Percentiles rank a stretch among this genome's conserved stretches.
Conservation (phyloP, 495 filamentous ascomycete genomes). For the Trichoderma virens region DNA sequence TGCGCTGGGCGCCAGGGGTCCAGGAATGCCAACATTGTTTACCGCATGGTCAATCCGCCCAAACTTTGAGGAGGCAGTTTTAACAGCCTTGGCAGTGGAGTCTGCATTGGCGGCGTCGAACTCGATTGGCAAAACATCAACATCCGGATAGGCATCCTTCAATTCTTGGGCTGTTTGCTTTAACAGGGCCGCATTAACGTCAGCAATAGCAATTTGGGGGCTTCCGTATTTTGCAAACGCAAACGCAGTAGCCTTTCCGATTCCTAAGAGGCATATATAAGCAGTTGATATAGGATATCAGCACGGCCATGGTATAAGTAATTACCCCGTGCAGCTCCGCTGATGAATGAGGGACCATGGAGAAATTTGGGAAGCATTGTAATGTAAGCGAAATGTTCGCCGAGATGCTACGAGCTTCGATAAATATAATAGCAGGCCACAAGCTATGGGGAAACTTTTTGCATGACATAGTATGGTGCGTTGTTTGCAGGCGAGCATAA, state of each 20-base stretch:
- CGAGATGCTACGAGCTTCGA: too few species aligned
- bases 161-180: slow-evolving; percentile 20
- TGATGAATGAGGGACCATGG: slow-evolving; percentile 23
- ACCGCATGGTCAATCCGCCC: slow-evolving; percentile 53
- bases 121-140: slow-evolving; percentile 23
- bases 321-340: slow-evolving; percentile 30
- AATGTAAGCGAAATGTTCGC: too few species aligned
- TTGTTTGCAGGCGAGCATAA: too few species aligned
- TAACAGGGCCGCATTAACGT: slow-evolving; percentile 21
- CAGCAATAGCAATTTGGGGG: slow-evolving; percentile 24
- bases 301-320: background rate
- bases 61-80: slow-evolving; percentile 38
- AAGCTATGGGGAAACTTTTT: too few species aligned
- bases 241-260: slow-evolving; percentile 28
- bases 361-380: background rate
- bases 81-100: slow-evolving; percentile 23
- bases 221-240: slow-evolving; percentile 29
- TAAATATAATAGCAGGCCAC: too few species aligned
- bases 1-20: slow-evolving; percentile 40
- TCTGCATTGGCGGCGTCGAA: slow-evolving; percentile 24
- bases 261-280: slow-evolving; percentile 15
- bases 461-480: too few species aligned
- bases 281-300: background rate
- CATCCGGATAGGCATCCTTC: slow-evolving; percentile 18
- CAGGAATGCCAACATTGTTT: slow-evolving; percentile 62